Base-by-base conservation (phyloP, 2,329 filamentous ascomycete genomes). In the Trichoderma cornu-damae region DNA sequence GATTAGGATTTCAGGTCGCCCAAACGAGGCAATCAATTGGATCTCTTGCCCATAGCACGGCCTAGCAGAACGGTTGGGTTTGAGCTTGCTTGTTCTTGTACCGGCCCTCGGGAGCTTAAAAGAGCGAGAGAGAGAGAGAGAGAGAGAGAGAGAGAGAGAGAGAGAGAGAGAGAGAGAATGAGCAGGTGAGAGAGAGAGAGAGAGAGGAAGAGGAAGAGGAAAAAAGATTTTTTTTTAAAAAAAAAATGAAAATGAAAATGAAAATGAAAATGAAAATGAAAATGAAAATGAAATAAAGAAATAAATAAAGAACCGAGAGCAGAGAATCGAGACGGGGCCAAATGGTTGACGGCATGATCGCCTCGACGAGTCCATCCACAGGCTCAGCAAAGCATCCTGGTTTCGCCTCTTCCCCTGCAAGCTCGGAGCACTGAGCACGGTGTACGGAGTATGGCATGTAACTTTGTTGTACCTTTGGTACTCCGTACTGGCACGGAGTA, bases 281-380 rank as follows among this genome's bases (percentile, higher is more conserved):
- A 38, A n/a, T 26, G 35, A 14, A 9, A 49, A 11, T 24, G 34
- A 22, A 7, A 49, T 24, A 24, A 14, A 28, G 22, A 42, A 26
- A 37, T 37, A 9, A 30, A n/a, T n/a, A 16, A 28, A 32, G 44
- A 48, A 24, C 37, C 28, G 26, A 24, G 44, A 22, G 16, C 16
- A 42, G 43, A 42, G 22, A 16, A 30, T 40, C 24, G 35, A 40
- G 24, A 28, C 28, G 22, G 44, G 44, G 11, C 40, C 51, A 47
- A 37, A 56, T 56, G 52, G 52, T 56, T 56, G 52, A 56, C 52
- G 52, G 52, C 42, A 56, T 56, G 52, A 56, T 56, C 52, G 40
- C 52, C 52, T 48, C 24, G 34, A 40, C 20, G 52, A 30, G 43
- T n/a, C 28, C 51, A n/a, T 32, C 44, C 43, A 48, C 42, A 52